Evolutionary conservation across 2,329 filamentous ascomycete genomes (phyloP).

Genomic region (Penicillium concentricum): DNA sequence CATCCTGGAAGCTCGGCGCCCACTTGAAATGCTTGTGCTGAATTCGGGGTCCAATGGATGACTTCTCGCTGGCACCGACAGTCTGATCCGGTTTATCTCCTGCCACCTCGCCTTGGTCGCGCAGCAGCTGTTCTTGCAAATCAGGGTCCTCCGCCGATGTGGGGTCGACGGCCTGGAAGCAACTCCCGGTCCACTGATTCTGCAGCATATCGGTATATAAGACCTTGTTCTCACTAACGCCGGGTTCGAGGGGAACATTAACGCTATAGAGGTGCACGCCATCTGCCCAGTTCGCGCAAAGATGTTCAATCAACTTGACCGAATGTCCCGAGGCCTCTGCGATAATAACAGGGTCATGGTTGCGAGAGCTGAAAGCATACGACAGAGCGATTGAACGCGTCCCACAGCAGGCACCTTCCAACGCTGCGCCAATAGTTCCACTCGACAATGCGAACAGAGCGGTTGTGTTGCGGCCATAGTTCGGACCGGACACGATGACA

Average conservation of each 20-base stretch:
- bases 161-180: slow-evolving; percentile 76
- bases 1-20: slow-evolving; percentile 82
- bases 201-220: slow-evolving; percentile 85
- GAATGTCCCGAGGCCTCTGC: slow-evolving; percentile 71
- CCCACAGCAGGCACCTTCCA: slow-evolving; percentile 73
- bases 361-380: slow-evolving; percentile 84
- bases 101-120: slow-evolving; percentile 59
- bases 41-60: slow-evolving; percentile 47
- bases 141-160: slow-evolving; percentile 59
- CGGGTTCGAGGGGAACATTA: slow-evolving; percentile 82
- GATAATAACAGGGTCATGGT: slow-evolving; percentile 81
- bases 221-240: slow-evolving; percentile 68
- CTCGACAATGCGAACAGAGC: slow-evolving; percentile 75
- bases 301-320: slow-evolving; percentile 73
- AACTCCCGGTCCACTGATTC: slow-evolving; percentile 88
- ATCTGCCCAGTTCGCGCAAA: slow-evolving; percentile 70
- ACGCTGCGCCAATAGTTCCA: slow-evolving; percentile 72
- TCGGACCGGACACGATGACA: slow-evolving; percentile 75
- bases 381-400: slow-evolving; percentile 75
- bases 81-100: slow-evolving; percentile 27
- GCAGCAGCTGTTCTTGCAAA: slow-evolving; percentile 70
- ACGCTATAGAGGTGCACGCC: slow-evolving; percentile 84
- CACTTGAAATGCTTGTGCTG: slow-evolving; percentile 91
- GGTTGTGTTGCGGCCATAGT: slow-evolving; percentile 80
- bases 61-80: slow-evolving; percentile 27